Base-by-base conservation (phyloP, 371 early-diverging fungal genomes). In the Choanephora cucurbitarum region DNA sequence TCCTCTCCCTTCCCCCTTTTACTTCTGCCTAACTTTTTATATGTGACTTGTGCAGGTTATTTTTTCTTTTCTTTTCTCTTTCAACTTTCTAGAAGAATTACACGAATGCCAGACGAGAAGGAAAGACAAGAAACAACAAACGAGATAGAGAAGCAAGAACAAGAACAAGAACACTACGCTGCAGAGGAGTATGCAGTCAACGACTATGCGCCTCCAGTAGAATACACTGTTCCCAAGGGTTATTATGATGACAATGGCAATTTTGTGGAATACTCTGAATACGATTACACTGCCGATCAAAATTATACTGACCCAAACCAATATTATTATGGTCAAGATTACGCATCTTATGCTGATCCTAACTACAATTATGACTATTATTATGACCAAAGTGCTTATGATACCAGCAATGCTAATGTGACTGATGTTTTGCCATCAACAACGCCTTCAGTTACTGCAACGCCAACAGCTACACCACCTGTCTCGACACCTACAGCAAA, bases 271-370 rank as follows among this genome's bases (percentile, higher is more conserved):
- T 33, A 21, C 15, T 8, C 33, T 40, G 15, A 45, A 47, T 56
- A 62, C 31, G 54, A 61, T 15, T 56, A 57, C n/a, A n/a, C n/a
- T 34, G 14, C 57, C 14, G 52, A 62, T 62, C 52, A 57, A 11
- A 57, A 52, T 24, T 59, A 58, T 32, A 46, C 41, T 51, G 54
- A 64, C 49, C 54, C 50, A 15, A 43, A 55, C 15, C 58, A 64
- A 21, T 64, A 68, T 24, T 70, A 69, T 51, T 62, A 62, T 23
- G 66, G 68, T 11, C 67, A 73, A 45, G 70, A 72, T 42, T 72
- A 75, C 32, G 52, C 52, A 42, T n/a, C 55, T 7, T 58, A 64
- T 23, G 24, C 41, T 39, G 64, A 58, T 43, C 28, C 58, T 7
- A 59, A 31, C 17, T 34, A 58, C 46, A 32, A 57, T 9, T 40